Evolutionary conservation across 192 early-diverging fungal genomes (phyloP).

Genomic region (Coemansia sp.): DNA sequence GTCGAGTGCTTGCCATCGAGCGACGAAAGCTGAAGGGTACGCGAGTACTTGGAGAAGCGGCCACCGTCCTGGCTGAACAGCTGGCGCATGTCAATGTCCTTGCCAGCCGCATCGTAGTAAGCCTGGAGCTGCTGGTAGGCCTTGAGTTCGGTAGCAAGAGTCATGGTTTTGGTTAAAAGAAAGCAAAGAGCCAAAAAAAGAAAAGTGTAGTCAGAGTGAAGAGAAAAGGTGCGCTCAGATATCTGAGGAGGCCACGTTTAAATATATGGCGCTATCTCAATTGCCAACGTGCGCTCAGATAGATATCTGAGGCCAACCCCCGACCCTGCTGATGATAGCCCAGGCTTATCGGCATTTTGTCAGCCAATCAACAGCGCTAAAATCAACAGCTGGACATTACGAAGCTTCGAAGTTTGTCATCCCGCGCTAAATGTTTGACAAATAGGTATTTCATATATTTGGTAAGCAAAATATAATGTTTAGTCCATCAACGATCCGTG

Average conservation of each 20-base stretch:
- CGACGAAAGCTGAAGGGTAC: conserved; percentile 63
- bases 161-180: conserved; percentile 55
- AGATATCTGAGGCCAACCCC: not conserved
- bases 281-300: not conserved
- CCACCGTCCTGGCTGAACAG: conserved; percentile 75
- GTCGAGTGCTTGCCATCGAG: conserved; percentile 58
- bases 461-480: not conserved
- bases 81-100: conserved; percentile 74
- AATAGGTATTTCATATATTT: not conserved
- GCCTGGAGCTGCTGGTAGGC: conserved; percentile 90
- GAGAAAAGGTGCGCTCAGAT: not conserved
- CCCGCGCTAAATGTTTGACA: not conserved
- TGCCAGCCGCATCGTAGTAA: conserved; percentile 81
- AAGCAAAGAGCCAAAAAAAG: not conserved
- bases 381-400: not conserved
- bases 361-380: conserved; percentile 12
- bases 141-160: conserved; percentile 71
- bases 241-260: not conserved
- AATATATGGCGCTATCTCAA: not conserved
- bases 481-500: conserved; percentile 51
- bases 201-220: not conserved
- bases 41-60: conserved; percentile 82
- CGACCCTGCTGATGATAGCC: conserved; percentile 2
- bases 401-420: not conserved
- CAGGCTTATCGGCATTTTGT: conserved; percentile 4